Base-by-base conservation (phyloP, 202 grass and related monocot genomes). In the Saccharum hybrid region DNA sequence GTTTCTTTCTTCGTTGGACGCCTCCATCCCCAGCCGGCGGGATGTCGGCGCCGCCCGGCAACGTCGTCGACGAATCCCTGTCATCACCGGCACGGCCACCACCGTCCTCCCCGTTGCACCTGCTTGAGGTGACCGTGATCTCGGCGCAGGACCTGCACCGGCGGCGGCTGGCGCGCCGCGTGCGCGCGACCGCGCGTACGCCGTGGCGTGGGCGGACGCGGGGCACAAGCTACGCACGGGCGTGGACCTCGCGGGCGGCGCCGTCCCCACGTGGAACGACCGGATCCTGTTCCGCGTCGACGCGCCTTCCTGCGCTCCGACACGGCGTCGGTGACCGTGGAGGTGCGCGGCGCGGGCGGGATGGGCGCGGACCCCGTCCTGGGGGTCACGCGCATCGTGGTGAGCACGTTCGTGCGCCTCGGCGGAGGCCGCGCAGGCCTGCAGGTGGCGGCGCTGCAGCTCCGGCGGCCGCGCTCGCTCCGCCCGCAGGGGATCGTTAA, bases 81-180 rank as follows among this genome's bases (percentile, higher is more conserved):
- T 16, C 7, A 8, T 33, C 76, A 39, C 26, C 66, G 9, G 1
- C 1, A n/a, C 56, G 18, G 19, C n/a, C 37, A 6, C 16, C 66
- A 18, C 23, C 75, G 62, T 69, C 59, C 40, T 52, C 78, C 31
- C 41, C 71, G 68, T 39, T 33, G 49, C 82, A 89, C 75, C 79
- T 94, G 54, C 79, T 97, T n/a, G 92, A 97, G 87, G 59, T 97
- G 2, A 93, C 92, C 18, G 61, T 97, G 1, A 93, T 97, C 78
- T 97, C 94, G 46, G 94, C 92, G 15, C 94, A 97, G 82, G 83
- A 91, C 83, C 94, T 97, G 4, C 84, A 94, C 57, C 79, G 62
- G 3, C 79, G 66, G 0, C 67, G 63, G 22, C 66, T 83, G 52
- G 57, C 69, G 14, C 60, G 81, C 13, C 45, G 41, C 0, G 86